phyloP scores from a whole-genome alignment of 345 rosid species.

The Excoecaria agallocha region DNA sequence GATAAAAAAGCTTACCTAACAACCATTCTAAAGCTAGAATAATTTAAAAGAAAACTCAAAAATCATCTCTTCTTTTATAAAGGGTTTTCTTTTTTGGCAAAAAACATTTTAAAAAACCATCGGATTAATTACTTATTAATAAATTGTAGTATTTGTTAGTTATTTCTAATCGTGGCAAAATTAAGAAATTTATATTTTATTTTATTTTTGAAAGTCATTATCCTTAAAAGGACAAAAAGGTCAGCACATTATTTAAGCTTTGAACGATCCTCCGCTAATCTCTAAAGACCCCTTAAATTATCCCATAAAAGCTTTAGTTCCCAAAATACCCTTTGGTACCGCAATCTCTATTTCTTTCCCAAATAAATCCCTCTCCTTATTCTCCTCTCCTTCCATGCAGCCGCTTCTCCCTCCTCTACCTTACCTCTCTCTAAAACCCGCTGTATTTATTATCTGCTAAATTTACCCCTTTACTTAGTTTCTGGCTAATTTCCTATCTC shows the following conservation, averaged over 20 bases:
- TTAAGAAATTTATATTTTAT: too few relatives aligned
- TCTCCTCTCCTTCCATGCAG: neutral
- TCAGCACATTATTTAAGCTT: neutral
- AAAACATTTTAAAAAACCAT: too few relatives aligned
- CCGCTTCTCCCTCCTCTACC: neutral
- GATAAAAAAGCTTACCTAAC: too few relatives aligned
- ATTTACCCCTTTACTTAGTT: neutral
- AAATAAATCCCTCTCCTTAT: neutral
- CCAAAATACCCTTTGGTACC: neutral
- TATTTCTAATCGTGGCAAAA: too few relatives aligned
- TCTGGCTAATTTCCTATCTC: neutral
- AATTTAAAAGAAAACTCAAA: too few relatives aligned
- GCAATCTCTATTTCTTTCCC: neutral
- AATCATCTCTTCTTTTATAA: too few relatives aligned
- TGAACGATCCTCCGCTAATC: conserved; percentile 12
- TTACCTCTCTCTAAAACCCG: too few relatives aligned
- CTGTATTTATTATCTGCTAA: neutral
- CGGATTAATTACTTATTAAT: too few relatives aligned
- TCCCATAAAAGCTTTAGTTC: neutral
- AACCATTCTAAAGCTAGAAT: too few relatives aligned
- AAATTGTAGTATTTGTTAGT: too few relatives aligned
- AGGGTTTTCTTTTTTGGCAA: too few relatives aligned
- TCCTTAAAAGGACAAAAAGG: neutral
- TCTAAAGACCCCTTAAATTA: neutral
- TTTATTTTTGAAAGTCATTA: neutral